Conservation (phyloP, 345 rosid species). For the Barbarea vulgaris region DNA sequence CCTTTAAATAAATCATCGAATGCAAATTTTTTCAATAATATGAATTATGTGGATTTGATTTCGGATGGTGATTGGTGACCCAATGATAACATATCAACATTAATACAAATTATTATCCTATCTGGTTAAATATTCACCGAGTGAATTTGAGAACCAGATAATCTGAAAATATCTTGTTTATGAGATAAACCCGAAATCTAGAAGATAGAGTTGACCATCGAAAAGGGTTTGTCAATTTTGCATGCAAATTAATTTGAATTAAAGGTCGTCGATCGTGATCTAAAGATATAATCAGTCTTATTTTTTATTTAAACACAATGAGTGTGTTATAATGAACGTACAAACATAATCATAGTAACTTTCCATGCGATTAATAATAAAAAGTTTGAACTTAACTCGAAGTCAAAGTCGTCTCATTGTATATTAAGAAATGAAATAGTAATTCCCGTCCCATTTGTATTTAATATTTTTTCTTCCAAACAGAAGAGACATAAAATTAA, state of each 20-base stretch:
- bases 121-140: neutral
- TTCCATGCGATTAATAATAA: slow-evolving; percentile 39
- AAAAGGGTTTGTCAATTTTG: neutral
- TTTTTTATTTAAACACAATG: neutral
- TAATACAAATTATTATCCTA: neutral
- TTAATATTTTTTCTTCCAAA: neutral
- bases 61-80: neutral
- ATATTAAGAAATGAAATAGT: slow-evolving; percentile 18
- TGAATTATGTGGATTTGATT: neutral
- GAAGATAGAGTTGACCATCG: neutral
- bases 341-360: slow-evolving; percentile 37
- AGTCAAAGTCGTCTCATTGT: slow-evolving; percentile 37
- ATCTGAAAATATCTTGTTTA: neutral
- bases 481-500: slow-evolving; percentile 18
- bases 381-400: slow-evolving; percentile 36
- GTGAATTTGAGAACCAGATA: neutral
- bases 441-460: neutral
- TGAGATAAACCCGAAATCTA: neutral
- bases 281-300: slow-evolving; percentile 7
- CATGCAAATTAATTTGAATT: slow-evolving; percentile 31
- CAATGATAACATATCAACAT: neutral
- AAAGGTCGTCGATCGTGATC: slow-evolving; percentile 19
- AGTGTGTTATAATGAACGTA: slow-evolving; percentile 20
- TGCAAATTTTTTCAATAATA: neutral
- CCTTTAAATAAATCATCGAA: neutral